Percentiles rank a stretch among this genome's conserved stretches.
Conservation (phyloP, 495 filamentous ascomycete species). For the Annulohypoxylon maeteangense region DNA sequence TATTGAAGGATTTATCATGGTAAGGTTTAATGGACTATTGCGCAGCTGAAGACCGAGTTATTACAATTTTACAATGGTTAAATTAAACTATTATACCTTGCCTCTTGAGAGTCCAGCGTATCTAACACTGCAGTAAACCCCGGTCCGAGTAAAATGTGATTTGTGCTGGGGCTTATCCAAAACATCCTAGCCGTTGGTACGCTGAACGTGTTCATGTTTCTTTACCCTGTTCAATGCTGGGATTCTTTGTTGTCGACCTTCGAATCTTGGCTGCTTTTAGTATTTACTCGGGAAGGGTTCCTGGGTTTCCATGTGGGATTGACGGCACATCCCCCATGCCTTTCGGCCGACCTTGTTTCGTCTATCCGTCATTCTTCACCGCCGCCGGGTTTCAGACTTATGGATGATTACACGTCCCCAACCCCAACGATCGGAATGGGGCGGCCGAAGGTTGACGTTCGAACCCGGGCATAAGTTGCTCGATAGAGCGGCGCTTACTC, state of each 20-base stretch:
- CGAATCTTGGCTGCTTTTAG: conserved; percentile 2
- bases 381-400: conserved; percentile 21
- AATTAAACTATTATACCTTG: conserved; percentile 10
- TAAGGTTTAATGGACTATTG: conserved; percentile 7
- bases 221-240: conserved; percentile 8
- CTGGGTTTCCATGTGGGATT: conserved; percentile 15
- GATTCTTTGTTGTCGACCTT: conserved; percentile 14
- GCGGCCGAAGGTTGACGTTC: conserved; percentile 3
- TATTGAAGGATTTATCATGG: neutral
- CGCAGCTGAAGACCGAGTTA: neutral
- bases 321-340: neutral
- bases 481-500: conserved; percentile 34
- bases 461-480: conserved; percentile 20
- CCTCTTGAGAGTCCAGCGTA: neutral
- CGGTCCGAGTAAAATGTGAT: conserved; percentile 7
- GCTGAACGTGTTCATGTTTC: conserved; percentile 31
- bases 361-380: conserved; percentile 19
- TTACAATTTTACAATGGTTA: conserved; percentile 1
- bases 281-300: conserved; percentile 1
- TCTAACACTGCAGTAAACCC: neutral
- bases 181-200: conserved; percentile 17
- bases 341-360: conserved; percentile 18
- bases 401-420: conserved; percentile 6
- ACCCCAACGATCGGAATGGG: conserved; percentile 1
- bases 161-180: conserved; percentile 20